phyloP scores from a whole-genome alignment of 345 rosid genomes.

The Trapa bicornis region DNA sequence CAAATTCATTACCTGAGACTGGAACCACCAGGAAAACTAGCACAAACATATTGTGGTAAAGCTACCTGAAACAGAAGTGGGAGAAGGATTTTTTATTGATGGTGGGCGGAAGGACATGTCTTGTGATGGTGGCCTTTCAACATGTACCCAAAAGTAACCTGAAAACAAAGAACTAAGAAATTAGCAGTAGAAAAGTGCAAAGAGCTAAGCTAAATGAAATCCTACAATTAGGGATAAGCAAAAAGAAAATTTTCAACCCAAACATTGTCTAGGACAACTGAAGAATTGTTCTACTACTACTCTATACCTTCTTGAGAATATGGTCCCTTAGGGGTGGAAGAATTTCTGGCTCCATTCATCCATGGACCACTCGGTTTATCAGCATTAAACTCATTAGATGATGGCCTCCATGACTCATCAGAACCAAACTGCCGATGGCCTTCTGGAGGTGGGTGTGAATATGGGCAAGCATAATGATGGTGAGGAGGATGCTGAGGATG shows the following conservation, averaged over 20 bases:
- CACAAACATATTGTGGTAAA: background rate
- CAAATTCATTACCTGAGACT: background rate
- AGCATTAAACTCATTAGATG: constrained; percentile 34
- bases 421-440: constrained; percentile 37
- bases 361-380: constrained; percentile 51
- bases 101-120: constrained; percentile 48
- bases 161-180: constrained; percentile 8
- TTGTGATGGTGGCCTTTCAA: constrained; percentile 52
- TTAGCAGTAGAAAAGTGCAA: background rate
- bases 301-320: constrained; percentile 29
- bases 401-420: constrained; percentile 65
- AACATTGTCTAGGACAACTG: too few species aligned
- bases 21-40: constrained; percentile 17
- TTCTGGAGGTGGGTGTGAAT: constrained; percentile 49
- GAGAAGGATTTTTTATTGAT: constrained; percentile 21
- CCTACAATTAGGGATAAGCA: too few species aligned
- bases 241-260: constrained; percentile 1
- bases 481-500: constrained; percentile 34
- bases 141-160: constrained; percentile 66
- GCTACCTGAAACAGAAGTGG: constrained; percentile 38
- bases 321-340: constrained; percentile 39
- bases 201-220: constrained; percentile 7
- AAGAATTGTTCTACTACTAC: background rate
- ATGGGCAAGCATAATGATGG: constrained; percentile 44
- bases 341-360: constrained; percentile 52